Evolutionary conservation across 306 rosid species (phyloP), one percentile per base, ranked within the genome.

Genomic region (Crotalaria pallida): DNA sequence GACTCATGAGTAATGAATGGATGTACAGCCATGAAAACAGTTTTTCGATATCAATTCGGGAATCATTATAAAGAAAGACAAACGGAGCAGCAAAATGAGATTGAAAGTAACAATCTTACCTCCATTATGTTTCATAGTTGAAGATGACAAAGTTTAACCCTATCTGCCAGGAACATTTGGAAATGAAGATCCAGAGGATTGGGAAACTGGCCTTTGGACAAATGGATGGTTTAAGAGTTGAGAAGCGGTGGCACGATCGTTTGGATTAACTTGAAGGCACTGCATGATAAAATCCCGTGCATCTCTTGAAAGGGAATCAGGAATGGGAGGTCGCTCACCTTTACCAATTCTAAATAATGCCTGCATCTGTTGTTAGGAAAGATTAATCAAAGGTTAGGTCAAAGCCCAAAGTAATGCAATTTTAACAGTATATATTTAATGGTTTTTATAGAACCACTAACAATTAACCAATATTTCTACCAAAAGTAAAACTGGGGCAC

Each of bases 281-380:
- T 71, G 82, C 74, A 67, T 45, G 60, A 94, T 80, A 81, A 91
- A 94, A 82, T 87, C 86, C 18, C 27, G 83, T 3, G 92, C 97
- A 74, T 94, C 96, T 33, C 21, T 82, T 41, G 96, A 86, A 69
- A 94, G 97, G 57, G 86, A 58, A 38, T 87, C 96, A 2, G 91
- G 91, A 72, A 94, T 68, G 48, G 58, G 45, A 52, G 99, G 99
- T 3, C 53, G 85, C 72, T 77, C 83, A 23, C 97, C 99, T 81
- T 76, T 89, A 74, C 99, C 99, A 27, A 91, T 94, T 69, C 80
- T 84, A 78, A 52, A 94, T 74, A 94, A 56, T 33, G 97, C 97
- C 71, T 85, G 88, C 92, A 91, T 82, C 96, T 83, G 97, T 79
- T 67, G 73, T 72, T 55, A 77, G 38, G 60, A 64, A 41, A 72